phyloP scores from a whole-genome alignment of 225 moss, liverwort and hornwort species.

The Ulota crispa region DNA sequence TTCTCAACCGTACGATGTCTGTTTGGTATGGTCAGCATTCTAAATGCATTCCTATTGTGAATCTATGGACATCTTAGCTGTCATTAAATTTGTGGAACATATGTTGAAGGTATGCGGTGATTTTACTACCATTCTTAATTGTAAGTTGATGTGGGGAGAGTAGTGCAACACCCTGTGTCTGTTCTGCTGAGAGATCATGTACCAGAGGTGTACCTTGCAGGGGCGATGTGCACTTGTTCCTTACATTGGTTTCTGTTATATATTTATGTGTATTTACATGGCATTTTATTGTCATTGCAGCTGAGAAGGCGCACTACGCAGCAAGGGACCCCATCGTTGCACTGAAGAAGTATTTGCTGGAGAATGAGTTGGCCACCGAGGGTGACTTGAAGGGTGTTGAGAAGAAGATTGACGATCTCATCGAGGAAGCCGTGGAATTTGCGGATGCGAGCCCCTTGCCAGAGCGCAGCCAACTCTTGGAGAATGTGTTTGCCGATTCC shows the following conservation, averaged over 20 bases:
- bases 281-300: constrained; percentile 36
- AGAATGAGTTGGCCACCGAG: constrained; percentile 70
- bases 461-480: constrained; percentile 82
- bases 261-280: neutral
- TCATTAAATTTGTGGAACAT: neutral
- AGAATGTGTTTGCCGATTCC: constrained; percentile 91
- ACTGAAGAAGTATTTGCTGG: constrained; percentile 79
- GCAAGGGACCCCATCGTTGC: constrained; percentile 81
- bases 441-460: constrained; percentile 91
- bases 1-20: neutral
- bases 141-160: neutral
- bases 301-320: constrained; percentile 89
- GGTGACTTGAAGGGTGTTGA: constrained; percentile 80
- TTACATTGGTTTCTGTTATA: neutral
- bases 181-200: neutral
- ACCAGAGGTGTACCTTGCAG: neutral
- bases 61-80: neutral
- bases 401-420: constrained; percentile 74
- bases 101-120: neutral
- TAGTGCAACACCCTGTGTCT: neutral
- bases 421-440: constrained; percentile 91
- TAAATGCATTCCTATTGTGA: neutral
- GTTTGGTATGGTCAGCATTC: neutral
- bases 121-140: neutral
- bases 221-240: neutral